Base-by-base conservation (phyloP, 495 filamentous ascomycete genomes). In the Xylaria telfairii region DNA sequence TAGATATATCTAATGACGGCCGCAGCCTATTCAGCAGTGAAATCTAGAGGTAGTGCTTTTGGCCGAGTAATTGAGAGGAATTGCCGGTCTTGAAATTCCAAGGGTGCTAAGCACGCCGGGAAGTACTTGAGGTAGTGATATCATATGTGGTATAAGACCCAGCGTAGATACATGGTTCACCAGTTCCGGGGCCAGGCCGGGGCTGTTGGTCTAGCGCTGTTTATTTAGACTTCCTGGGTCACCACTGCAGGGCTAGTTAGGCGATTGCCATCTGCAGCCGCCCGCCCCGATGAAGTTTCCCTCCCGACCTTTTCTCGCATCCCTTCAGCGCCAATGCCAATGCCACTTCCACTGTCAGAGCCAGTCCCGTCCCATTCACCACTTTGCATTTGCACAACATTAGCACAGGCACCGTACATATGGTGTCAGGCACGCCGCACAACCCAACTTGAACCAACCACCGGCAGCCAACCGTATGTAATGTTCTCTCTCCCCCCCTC, bases 371-470 rank as follows among this genome's bases (percentile, higher is more conserved):
- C 26, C 26, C 49, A 54, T 54, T 28, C 49, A 28, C 49, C 53
- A 56, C 15, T 28, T 66, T 44, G 19, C 66, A 68, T 34, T 37
- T 21, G 32, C 60, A 63, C 60, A 26, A 64, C 39, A 46, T n/a
- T n/a, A n/a, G n/a, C n/a, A n/a, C n/a, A n/a, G n/a, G n/a, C n/a
- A n/a, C n/a, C n/a, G n/a, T 17, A 44, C 41, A 47, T 41, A 62
- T 44, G 37, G 42, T 24, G 39, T 44, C 1, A 63, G 60, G 60
- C 24, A 63, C 41, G 46, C 6, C 60, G n/a, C 17, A 19, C 8
- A 63, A 46, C 37, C 39, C 8, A 37, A 37, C n/a, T n/a, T n/a
- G n/a, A 61, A 24, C 37, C 37, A 62, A 44, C 37, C 59, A 62
- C 34, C 8, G 17, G 1, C 32, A 26, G 12, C 41, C 39, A 46